Base-by-base conservation (phyloP, 768 basidiomycete species). In the Epithele typhae region DNA sequence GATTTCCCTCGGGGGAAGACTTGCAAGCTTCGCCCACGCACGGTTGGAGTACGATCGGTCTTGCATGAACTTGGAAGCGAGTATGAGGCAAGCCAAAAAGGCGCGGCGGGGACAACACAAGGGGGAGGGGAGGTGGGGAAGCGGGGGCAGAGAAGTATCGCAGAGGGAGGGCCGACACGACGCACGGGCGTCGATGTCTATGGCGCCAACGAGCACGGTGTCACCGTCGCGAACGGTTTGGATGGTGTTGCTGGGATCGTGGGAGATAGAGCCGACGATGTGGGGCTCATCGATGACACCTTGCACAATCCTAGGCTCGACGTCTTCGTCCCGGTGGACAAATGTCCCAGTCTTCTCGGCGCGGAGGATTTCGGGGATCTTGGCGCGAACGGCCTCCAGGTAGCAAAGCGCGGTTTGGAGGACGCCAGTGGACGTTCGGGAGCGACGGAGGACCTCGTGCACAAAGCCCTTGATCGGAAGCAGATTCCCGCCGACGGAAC, bases 21-120 rank as follows among this genome's bases (percentile, higher is more conserved):
- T 92, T n/a, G 87, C 88, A 5, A 97, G 76, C 59, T 93, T 92
- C 1, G 89, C 87, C 94, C 94, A 96, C 15, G 93, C 92, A 22
- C 82, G 80, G 63, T 96, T 95, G 12, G 90, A 92, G 58, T 94
- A 96, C 35, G 88, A 91, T 41, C 89, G 84, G 59, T 97, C 93
- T 68, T 94, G 92, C 51, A 87, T 81, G 61, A 94, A 94, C 58
- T 97, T 97, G 14, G 87, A 86, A 0, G 93, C 94, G 42, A 92
- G 74, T 46, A 97, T 91, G 34, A 97, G 71, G 0, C 89, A 82
- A 0, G 91, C 91, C 8, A 96, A 73, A 66, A 97, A 96, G 0
- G 91, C 80, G 21, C 93, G 78, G 22, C 93, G 80, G 2, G 93
- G 91, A 59, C 93, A 95, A 34, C 91, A 75, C 22, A 96, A 76